Conservation (phyloP, 192 early-diverging fungal species). For the Coemansia sp. region DNA sequence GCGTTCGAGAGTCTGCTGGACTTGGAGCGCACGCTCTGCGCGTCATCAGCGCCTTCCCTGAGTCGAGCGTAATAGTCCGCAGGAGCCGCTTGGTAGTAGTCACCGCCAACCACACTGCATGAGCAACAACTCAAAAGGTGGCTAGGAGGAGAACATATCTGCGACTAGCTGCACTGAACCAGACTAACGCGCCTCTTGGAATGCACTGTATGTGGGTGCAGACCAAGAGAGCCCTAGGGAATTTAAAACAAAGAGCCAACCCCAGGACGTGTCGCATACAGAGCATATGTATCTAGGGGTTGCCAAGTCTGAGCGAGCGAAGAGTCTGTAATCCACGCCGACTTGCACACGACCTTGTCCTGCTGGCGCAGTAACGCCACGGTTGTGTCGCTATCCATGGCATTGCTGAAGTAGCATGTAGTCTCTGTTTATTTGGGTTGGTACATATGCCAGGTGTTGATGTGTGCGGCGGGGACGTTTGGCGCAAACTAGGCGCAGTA, state of each 20-base stretch:
- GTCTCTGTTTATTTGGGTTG: neutral
- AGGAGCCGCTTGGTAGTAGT: conserved; percentile 9
- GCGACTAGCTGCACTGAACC: neutral
- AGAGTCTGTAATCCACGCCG: conserved; percentile 46
- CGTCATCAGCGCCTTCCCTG: conserved; percentile 18
- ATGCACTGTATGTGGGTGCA: neutral
- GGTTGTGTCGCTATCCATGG: conserved; percentile 20
- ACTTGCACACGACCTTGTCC: conserved; percentile 43
- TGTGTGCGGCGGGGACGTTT: conserved; percentile 38
- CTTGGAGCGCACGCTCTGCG: conserved; percentile 37
- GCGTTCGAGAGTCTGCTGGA: conserved; percentile 44
- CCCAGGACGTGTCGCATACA: conserved; percentile 1
- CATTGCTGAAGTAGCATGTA: conserved; percentile 45
- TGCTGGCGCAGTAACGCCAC: conserved; percentile 19
- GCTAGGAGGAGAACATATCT: neutral
- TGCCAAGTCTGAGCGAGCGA: conserved; percentile 31
- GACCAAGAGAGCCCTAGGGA: neutral
- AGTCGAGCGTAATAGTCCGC: neutral
- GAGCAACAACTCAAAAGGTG: neutral
- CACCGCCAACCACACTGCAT: conserved; percentile 6
- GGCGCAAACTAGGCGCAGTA: conserved; percentile 46
- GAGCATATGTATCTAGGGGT: conserved; percentile 38
- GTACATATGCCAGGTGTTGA: conserved; percentile 37
- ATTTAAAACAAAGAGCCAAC: neutral
- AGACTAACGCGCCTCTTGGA: neutral